These are phyloP conservation scores for Solanum neorickii DNA, from an alignment of 257 asterid genomes.

Conservation along the genomic window DNA sequence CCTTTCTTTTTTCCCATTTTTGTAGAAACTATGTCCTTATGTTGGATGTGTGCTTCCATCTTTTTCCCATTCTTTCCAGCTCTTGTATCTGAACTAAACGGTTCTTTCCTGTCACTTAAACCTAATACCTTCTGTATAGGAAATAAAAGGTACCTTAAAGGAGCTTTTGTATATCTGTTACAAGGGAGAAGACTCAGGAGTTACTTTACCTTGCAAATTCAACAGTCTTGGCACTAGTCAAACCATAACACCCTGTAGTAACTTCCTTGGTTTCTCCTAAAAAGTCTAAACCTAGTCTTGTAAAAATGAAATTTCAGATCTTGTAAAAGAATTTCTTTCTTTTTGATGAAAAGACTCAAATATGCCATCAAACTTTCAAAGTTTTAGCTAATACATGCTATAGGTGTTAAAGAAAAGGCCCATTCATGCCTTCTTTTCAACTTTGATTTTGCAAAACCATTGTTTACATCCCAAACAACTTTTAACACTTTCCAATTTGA, in stretches of 20 bases:
- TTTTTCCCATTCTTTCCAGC: background rate
- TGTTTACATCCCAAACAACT: too few species aligned
- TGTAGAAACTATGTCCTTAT: background rate
- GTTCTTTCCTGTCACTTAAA: background rate
- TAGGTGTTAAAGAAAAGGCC: too few species aligned
- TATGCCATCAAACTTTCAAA: too few species aligned
- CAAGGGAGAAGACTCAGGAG: background rate
- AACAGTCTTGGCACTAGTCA: background rate
- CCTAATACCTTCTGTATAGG: background rate
- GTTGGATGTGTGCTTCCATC: background rate
- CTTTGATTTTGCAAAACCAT: too few species aligned
- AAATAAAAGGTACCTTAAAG: background rate
- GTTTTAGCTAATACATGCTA: too few species aligned
- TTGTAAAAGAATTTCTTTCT: background rate
- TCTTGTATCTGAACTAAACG: background rate
- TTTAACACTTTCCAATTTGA: too few species aligned
- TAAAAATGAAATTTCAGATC: background rate
- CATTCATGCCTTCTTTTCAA: too few species aligned
- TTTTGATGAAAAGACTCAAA: background rate
- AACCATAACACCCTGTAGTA: background rate
- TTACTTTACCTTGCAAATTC: background rate
- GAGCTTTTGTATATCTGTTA: background rate
- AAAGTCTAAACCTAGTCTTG: background rate
- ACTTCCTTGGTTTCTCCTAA: background rate
- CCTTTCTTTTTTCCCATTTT: background rate